phyloP scores from a whole-genome alignment of 2,329 filamentous ascomycete genomes.

The Alternaria consortialis region DNA sequence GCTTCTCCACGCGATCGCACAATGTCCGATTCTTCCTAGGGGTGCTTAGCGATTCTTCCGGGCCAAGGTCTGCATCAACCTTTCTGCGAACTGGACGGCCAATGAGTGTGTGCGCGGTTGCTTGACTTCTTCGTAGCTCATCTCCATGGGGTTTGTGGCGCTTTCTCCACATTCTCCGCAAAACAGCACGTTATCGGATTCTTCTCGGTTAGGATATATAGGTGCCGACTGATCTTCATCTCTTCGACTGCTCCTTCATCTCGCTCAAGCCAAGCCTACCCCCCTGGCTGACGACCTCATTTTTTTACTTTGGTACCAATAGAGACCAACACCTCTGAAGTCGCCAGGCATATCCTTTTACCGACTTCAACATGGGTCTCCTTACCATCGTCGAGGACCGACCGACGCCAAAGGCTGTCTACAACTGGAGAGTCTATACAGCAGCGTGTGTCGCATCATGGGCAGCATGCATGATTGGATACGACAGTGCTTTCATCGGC shows the following conservation, averaged over 20 bases:
- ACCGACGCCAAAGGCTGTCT: slow-evolving; percentile 65
- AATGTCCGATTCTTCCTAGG: neutral
- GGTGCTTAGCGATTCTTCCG: slow-evolving; percentile 15
- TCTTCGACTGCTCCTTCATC: slow-evolving; percentile 1
- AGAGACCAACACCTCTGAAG: neutral
- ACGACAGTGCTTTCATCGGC: slow-evolving; percentile 79
- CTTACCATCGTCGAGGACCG: slow-evolving; percentile 52
- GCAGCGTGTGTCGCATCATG: slow-evolving; percentile 64
- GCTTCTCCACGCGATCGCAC: slow-evolving; percentile 9
- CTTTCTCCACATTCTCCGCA: slow-evolving; percentile 30
- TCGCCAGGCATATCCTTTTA: neutral
- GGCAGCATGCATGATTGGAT: slow-evolving; percentile 67
- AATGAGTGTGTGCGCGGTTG: slow-evolving; percentile 3
- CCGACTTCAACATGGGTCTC: slow-evolving; percentile 41
- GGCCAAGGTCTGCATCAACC: slow-evolving; percentile 12
- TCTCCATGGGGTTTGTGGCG: slow-evolving; percentile 33
- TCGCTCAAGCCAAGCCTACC: slow-evolving; percentile 1
- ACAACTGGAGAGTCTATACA: slow-evolving; percentile 68
- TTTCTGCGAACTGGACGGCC: slow-evolving; percentile 1
- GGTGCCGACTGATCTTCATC: slow-evolving; percentile 11
- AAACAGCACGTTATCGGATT: slow-evolving; percentile 11
- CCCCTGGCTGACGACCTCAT: slow-evolving; percentile 7
- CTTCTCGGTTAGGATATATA: slow-evolving; percentile 20
- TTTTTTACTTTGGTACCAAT: slow-evolving; percentile 1
- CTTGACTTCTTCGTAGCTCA: slow-evolving; percentile 2